Percentiles rank a stretch among this genome's conserved stretches.
These are phyloP conservation scores for Globisporangium orthogonon DNA, from an alignment of 352 stramenopile genomes.

Conservation along the genomic window DNA sequence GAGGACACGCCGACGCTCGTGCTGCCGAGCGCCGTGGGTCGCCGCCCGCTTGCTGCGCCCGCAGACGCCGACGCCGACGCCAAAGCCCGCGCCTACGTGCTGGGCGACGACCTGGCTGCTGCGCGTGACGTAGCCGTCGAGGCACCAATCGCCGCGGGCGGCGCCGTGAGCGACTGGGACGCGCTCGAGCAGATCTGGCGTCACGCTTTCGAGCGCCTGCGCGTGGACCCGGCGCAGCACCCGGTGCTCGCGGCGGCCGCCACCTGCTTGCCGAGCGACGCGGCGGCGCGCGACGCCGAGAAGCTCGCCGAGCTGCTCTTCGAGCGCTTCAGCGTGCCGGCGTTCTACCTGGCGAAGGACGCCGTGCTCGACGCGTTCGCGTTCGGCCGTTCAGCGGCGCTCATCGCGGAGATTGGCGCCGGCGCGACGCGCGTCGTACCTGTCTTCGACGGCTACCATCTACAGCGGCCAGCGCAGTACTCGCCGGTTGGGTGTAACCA, in stretches of 20 bases:
- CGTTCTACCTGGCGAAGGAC: conserved; percentile 89
- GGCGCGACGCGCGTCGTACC: conserved; percentile 82
- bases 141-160: conserved; percentile 39
- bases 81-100: conserved; percentile 14
- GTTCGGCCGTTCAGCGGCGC: conserved; percentile 77
- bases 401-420: conserved; percentile 88
- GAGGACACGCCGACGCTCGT: conserved; percentile 92
- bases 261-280: conserved; percentile 67
- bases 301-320: conserved; percentile 92
- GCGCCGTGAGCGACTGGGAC: conserved; percentile 76
- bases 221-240: conserved; percentile 60
- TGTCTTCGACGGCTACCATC: conserved; percentile 87
- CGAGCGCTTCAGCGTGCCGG: conserved; percentile 85
- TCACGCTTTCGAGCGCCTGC: conserved; percentile 65
- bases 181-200: conserved; percentile 81
- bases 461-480: conserved; percentile 73
- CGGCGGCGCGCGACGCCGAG: conserved; percentile 46
- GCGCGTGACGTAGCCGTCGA: conserved; percentile 52
- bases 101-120: conserved; percentile 48
- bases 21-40: conserved; percentile 64
- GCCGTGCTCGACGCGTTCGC: conserved; percentile 89
- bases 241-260: conserved; percentile 72
- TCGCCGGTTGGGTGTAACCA: conserved; percentile 69
- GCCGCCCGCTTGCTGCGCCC: conserved; percentile 1
- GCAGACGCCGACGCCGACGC: background rate